Percentiles rank a stretch among this genome's conserved stretches.
Conservation (phyloP, 192 early-diverging fungal genomes). For the Podila horticola region DNA sequence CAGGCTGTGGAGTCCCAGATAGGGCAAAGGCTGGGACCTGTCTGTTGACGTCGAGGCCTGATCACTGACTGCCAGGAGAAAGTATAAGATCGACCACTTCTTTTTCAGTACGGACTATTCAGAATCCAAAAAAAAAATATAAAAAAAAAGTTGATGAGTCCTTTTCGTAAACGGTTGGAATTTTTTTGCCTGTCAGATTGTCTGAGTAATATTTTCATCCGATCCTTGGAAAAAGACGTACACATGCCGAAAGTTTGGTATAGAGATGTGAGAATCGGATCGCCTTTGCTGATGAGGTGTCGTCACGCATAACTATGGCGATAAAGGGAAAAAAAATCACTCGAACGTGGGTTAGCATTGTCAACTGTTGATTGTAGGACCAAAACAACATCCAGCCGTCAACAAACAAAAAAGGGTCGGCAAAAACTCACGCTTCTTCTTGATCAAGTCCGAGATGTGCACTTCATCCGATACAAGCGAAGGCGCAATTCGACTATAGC, state of each 20-base stretch:
- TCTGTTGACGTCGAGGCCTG: constrained; percentile 18
- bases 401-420: no score
- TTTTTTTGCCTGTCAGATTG: background rate
- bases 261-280: constrained; percentile 70
- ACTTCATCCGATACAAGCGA: constrained; percentile 65
- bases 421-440: constrained; percentile 68
- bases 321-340: background rate
- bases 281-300: constrained; percentile 59
- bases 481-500: constrained; percentile 62
- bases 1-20: constrained; percentile 42
- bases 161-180: background rate
- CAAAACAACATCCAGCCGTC: no score
- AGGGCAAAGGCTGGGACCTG: constrained; percentile 25
- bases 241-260: constrained; percentile 62
- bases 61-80: constrained; percentile 60
- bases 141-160: background rate
- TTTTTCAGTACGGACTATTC: constrained; percentile 55
- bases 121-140: background rate
- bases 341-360: background rate
- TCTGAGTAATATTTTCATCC: background rate
- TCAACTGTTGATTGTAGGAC: no score
- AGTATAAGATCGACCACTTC: constrained; percentile 70
- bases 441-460: constrained; percentile 68
- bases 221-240: constrained; percentile 10
- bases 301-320: constrained; percentile 62